phyloP scores from a whole-genome alignment of 352 stramenopile genomes.

The Thalassiosira livingstoniorum region DNA sequence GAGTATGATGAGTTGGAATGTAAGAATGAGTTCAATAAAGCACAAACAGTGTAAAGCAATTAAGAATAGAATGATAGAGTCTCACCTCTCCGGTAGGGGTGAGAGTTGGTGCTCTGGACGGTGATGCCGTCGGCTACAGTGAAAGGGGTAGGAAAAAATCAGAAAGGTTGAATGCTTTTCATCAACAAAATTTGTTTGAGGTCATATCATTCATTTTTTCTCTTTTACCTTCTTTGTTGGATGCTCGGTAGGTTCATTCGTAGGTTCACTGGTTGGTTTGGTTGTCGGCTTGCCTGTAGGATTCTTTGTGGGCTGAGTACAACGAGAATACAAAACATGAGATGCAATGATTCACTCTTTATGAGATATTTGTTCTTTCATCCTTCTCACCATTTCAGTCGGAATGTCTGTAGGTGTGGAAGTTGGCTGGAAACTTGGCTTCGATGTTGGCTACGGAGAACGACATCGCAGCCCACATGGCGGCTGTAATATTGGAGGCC shows the following conservation, averaged over 20 bases:
- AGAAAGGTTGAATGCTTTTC: background rate
- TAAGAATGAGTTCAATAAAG: no score
- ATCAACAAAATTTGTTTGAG: background rate
- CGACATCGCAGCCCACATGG: no score
- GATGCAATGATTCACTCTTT: background rate
- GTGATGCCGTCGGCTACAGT: background rate
- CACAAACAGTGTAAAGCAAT: no score
- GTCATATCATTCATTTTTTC: background rate
- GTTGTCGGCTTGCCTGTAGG: background rate
- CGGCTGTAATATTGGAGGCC: no score
- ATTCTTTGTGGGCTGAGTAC: background rate
- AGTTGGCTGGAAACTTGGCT: slow-evolving; percentile 5
- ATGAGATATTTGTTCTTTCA: background rate
- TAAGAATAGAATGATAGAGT: no score
- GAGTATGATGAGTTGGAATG: no score
- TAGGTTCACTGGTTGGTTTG: slow-evolving; percentile 8
- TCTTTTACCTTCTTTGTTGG: slow-evolving; percentile 7
- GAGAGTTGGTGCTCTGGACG: background rate
- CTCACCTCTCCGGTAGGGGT: background rate
- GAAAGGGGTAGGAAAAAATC: background rate
- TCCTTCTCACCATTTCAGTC: background rate
- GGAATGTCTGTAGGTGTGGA: background rate
- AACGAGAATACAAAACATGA: no score
- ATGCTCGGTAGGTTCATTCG: background rate
- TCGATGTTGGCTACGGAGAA: no score